These are phyloP conservation scores for Astrocystis sublimbata DNA, from an alignment of 495 filamentous ascomycete genomes.

Conservation along the genomic window DNA sequence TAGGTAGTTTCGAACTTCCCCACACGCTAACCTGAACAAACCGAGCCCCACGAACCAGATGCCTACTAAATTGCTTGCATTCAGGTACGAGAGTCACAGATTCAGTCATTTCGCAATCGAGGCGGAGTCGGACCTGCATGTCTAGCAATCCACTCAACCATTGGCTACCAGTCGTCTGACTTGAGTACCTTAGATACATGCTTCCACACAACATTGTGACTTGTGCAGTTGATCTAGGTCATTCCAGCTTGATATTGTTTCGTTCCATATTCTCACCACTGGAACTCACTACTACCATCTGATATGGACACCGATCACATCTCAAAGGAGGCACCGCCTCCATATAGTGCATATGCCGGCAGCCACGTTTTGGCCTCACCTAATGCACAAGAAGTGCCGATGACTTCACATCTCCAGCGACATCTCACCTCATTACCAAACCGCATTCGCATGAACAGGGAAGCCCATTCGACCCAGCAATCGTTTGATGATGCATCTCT, in stretches of 20 bases:
- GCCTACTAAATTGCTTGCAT: not conserved
- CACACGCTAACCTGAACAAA: not conserved
- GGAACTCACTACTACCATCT: not conserved
- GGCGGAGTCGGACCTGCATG: not conserved
- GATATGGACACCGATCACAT: slow-evolving; percentile 24
- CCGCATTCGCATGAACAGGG: slow-evolving; percentile 37
- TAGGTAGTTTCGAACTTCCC: not conserved
- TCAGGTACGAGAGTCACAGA: no score
- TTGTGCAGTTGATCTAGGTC: no score
- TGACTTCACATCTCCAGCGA: slow-evolving; percentile 38
- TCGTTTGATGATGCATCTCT: slow-evolving; percentile 32
- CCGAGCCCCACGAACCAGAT: not conserved
- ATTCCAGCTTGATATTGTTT: not conserved
- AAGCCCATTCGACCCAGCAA: slow-evolving; percentile 34
- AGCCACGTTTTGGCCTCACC: not conserved
- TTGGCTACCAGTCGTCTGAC: not conserved
- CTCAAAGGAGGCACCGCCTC: slow-evolving; percentile 29
- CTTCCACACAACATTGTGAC: no score
- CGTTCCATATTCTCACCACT: not conserved
- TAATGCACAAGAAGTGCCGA: slow-evolving; percentile 5
- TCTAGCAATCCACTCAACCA: not conserved
- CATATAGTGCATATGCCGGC: slow-evolving; percentile 27
- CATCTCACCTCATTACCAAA: slow-evolving; percentile 42
- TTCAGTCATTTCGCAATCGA: not conserved
- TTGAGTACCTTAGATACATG: no score